These are phyloP conservation scores for Fusarium neocosmosporiellum DNA, from an alignment of 2,329 filamentous ascomycete genomes.

Conservation along the genomic window DNA sequence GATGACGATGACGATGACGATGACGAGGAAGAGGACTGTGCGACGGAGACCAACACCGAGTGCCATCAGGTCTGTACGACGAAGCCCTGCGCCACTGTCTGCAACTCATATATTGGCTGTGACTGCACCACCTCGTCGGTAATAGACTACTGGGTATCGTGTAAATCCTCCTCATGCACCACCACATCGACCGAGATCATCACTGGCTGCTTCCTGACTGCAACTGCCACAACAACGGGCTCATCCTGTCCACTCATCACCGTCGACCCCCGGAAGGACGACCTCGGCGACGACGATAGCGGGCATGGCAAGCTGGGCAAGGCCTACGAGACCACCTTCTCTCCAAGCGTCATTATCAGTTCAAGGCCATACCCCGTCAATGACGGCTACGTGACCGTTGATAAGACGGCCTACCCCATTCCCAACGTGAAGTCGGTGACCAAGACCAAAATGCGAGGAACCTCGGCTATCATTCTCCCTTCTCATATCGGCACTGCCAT, in stretches of 20 bases:
- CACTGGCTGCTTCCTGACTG: too few species aligned
- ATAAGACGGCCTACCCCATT: conserved; percentile 5
- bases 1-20: too few species aligned
- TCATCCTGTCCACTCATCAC: conserved; percentile 1
- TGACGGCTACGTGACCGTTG: conserved; percentile 13
- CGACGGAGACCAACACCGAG: too few species aligned
- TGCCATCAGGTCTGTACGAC: too few species aligned
- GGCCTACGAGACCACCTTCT: conserved; percentile 1
- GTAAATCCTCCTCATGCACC: too few species aligned
- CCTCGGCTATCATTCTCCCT: background rate
- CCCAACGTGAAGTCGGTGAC: background rate
- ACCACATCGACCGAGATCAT: too few species aligned
- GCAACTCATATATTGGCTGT: too few species aligned
- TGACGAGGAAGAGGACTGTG: too few species aligned
- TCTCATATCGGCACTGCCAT: background rate
- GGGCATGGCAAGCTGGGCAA: background rate
- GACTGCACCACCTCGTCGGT: too few species aligned
- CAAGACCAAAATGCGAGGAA: conserved; percentile 1
- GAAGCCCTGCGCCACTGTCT: too few species aligned
- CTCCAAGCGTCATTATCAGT: background rate
- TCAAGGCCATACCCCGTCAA: background rate
- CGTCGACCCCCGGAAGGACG: background rate
- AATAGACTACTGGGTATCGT: too few species aligned
- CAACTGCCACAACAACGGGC: too few species aligned
- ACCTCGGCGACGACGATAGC: background rate